Evolutionary conservation across 2,329 filamentous ascomycete genomes (phyloP).

Genomic region (Nectriaceae sp.): DNA sequence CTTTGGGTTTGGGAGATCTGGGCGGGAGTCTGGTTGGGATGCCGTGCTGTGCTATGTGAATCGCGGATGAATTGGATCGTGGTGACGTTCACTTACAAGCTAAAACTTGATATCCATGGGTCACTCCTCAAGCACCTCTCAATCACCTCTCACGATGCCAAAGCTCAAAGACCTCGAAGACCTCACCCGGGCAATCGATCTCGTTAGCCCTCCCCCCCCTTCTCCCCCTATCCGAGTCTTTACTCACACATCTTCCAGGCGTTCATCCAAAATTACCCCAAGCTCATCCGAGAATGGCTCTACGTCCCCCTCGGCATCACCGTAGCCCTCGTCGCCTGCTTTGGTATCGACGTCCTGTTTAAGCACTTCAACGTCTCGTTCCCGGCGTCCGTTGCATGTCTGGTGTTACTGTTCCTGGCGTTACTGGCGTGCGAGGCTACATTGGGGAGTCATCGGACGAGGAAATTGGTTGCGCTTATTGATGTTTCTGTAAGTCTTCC

Average conservation of each 20-base stretch:
- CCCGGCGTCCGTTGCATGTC: constrained; percentile 60
- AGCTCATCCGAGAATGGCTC: constrained; percentile 44
- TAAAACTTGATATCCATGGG: not conserved
- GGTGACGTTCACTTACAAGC: not conserved
- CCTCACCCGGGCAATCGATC: constrained; percentile 20
- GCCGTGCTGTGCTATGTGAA: too few relatives aligned
- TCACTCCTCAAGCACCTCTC: too few relatives aligned
- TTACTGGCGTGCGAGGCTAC: constrained; percentile 49
- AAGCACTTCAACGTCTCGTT: constrained; percentile 53
- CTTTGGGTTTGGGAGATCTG: not conserved
- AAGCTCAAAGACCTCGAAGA: constrained; percentile 15
- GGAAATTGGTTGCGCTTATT: constrained; percentile 48
- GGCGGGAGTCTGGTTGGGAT: not conserved
- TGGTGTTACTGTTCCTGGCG: constrained; percentile 54
- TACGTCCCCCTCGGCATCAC: constrained; percentile 50
- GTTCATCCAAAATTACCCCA: constrained; percentile 15
- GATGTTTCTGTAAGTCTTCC: constrained; percentile 52
- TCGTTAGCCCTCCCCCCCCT: constrained; percentile 14
- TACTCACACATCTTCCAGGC: constrained; percentile 14
- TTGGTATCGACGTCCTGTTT: constrained; percentile 46
- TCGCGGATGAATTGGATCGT: not conserved
- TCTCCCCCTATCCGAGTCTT: not conserved
- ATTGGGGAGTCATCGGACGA: constrained; percentile 51
- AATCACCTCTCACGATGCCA: constrained; percentile 18
- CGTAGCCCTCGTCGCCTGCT: constrained; percentile 43